Conservation (phyloP, 768 basidiomycete species). For the Calocera cornea region DNA sequence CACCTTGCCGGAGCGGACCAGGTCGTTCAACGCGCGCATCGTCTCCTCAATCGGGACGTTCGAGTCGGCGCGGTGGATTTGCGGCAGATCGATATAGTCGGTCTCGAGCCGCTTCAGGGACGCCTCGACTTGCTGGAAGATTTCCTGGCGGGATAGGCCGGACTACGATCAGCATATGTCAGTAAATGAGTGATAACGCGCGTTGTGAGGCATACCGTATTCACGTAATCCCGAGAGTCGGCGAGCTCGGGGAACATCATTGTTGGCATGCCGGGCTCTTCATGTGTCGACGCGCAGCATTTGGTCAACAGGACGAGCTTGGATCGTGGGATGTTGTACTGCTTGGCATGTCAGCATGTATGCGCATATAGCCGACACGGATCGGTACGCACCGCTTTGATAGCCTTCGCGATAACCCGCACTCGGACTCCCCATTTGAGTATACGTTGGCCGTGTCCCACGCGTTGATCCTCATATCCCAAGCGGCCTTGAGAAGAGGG, state of each 20-base stretch:
- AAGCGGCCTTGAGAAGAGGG: slow-evolving; percentile 29
- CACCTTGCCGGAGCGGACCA: slow-evolving; percentile 48
- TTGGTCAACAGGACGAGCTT: slow-evolving; percentile 25
- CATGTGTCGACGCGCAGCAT: slow-evolving; percentile 15
- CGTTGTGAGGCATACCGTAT: neutral
- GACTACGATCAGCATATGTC: neutral
- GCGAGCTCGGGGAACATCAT: slow-evolving; percentile 10
- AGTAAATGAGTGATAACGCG: too few species aligned
- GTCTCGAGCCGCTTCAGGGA: slow-evolving; percentile 5
- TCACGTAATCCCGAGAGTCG: neutral
- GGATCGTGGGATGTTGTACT: slow-evolving; percentile 25
- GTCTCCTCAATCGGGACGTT: slow-evolving; percentile 31
- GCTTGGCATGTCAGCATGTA: neutral
- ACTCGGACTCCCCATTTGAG: slow-evolving; percentile 28
- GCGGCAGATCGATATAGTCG: slow-evolving; percentile 10
- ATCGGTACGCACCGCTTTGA: slow-evolving; percentile 23
- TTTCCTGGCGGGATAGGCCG: neutral
- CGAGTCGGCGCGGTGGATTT: slow-evolving; percentile 33
- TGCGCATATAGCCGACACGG: slow-evolving; percentile 5
- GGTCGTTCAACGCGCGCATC: slow-evolving; percentile 55
- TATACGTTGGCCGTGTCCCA: slow-evolving; percentile 30
- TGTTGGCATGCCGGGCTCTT: slow-evolving; percentile 7
- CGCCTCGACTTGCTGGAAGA: slow-evolving; percentile 1
- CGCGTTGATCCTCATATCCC: slow-evolving; percentile 30
- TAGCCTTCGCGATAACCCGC: slow-evolving; percentile 25